Conservation (phyloP, 2,329 filamentous ascomycete species). For the Leptographium galeiforme region DNA sequence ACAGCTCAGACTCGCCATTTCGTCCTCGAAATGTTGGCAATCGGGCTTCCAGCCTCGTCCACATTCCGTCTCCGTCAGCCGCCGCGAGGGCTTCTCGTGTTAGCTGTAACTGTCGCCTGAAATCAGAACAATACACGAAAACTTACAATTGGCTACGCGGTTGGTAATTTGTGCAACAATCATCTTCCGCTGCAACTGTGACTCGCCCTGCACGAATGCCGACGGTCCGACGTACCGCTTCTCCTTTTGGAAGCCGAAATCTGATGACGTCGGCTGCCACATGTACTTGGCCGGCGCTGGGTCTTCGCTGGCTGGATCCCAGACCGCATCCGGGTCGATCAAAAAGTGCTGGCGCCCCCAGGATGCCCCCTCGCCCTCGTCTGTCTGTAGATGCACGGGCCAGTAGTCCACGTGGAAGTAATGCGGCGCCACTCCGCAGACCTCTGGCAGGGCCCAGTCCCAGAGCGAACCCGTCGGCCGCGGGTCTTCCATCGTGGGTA, state of each 20-base stretch:
- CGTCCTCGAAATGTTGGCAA: not conserved
- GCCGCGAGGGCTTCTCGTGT: not conserved
- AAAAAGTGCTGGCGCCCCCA: not conserved
- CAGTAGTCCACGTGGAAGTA: conserved; percentile 36
- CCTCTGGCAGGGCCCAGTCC: conserved; percentile 20
- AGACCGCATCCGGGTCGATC: conserved; percentile 11
- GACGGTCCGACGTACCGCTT: conserved; percentile 18
- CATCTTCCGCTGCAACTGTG: conserved; percentile 19
- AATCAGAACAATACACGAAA: not conserved
- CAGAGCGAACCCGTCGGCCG: conserved; percentile 17
- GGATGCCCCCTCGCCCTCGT: conserved; percentile 2
- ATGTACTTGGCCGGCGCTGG: conserved; percentile 13
- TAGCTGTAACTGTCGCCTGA: not conserved
- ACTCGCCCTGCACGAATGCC: conserved; percentile 24
- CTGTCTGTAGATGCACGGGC: conserved; percentile 27
- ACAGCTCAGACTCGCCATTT: not conserved
- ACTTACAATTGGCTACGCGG: conserved; percentile 11
- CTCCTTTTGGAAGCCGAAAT: conserved; percentile 12
- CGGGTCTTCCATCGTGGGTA: conserved; percentile 19
- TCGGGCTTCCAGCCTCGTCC: not conserved
- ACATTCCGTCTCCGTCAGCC: not conserved
- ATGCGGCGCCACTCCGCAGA: conserved; percentile 13
- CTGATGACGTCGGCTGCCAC: conserved; percentile 11
- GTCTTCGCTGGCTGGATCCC: conserved; percentile 17
- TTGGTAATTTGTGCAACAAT: conserved; percentile 13